Evolutionary conservation across 345 rosid genomes (phyloP).

Genomic region (Ceriops tagal): DNA sequence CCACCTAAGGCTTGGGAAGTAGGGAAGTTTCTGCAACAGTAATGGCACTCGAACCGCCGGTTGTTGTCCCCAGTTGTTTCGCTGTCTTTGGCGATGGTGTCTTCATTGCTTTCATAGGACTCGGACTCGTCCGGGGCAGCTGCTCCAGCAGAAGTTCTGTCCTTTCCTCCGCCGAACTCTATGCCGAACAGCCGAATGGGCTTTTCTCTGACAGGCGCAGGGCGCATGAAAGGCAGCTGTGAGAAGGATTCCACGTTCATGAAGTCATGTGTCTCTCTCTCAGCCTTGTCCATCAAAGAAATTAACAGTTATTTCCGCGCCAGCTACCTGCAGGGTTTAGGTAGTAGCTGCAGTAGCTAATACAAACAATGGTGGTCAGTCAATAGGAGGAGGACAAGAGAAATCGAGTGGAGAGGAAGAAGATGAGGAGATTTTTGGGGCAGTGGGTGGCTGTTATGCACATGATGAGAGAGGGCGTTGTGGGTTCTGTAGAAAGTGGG

Average conservation of each 20-base stretch:
- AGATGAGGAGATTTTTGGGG: not conserved
- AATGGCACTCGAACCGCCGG: constrained; percentile 89
- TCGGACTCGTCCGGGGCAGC: constrained; percentile 28
- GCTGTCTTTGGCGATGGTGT: constrained; percentile 21
- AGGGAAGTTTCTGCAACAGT: constrained; percentile 91
- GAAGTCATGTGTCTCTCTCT: constrained; percentile 47
- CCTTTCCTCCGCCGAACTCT: constrained; percentile 45
- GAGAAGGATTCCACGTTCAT: constrained; percentile 55
- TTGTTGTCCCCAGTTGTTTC: constrained; percentile 39
- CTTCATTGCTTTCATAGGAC: constrained; percentile 36
- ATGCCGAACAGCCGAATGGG: constrained; percentile 84
- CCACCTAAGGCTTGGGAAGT: constrained; percentile 99
- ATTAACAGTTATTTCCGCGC: no score
- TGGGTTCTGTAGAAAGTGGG: constrained; percentile 3
- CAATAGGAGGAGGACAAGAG: not conserved
- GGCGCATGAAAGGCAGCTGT: constrained; percentile 52
- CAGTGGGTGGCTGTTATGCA: not conserved
- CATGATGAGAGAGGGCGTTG: not conserved
- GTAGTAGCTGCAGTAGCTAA: no score
- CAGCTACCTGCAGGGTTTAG: no score
- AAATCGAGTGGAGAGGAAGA: not conserved
- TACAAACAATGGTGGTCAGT: not conserved
- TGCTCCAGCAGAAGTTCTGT: not conserved
- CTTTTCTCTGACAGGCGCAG: constrained; percentile 57
- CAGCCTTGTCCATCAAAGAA: constrained; percentile 31